Conservation (phyloP, 805 yeast genomes). For the Pichia nanzhaoensis region DNA sequence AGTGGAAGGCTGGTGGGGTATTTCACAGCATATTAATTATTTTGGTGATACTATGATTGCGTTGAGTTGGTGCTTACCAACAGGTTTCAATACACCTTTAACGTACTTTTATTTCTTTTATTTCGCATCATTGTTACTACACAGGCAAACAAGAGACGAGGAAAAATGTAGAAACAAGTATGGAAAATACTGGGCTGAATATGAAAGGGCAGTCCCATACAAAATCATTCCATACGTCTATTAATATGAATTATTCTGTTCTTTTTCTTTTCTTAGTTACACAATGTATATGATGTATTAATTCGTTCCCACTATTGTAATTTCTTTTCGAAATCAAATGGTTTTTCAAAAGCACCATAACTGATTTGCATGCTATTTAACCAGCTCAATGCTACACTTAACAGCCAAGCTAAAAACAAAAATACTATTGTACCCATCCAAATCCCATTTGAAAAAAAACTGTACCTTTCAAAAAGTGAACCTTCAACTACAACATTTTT, state of each 20-base stretch:
- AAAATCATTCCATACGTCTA: constrained; percentile 86
- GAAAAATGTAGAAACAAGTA: constrained; percentile 83
- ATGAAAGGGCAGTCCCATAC: constrained; percentile 76
- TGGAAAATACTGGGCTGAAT: constrained; percentile 79
- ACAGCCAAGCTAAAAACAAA: constrained; percentile 47
- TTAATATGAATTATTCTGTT: constrained; percentile 27
- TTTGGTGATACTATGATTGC: constrained; percentile 94
- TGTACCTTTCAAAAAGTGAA: constrained; percentile 56
- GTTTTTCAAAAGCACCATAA: constrained; percentile 77
- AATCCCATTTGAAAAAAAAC: constrained; percentile 74
- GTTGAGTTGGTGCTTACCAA: constrained; percentile 86
- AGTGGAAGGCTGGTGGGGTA: constrained; percentile 94
- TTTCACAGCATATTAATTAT: constrained; percentile 88
- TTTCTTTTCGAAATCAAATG: constrained; percentile 46
- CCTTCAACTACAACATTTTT: constrained; percentile 17
- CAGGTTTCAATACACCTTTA: constrained; percentile 73
- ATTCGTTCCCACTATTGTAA: constrained; percentile 20
- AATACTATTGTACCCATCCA: constrained; percentile 70
- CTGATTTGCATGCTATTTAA: constrained; percentile 63
- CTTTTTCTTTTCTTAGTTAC: background rate
- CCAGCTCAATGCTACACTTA: constrained; percentile 66
- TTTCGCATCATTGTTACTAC: constrained; percentile 75
- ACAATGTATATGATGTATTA: background rate
- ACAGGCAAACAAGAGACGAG: constrained; percentile 89
- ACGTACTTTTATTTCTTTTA: constrained; percentile 84